Percentiles rank a stretch among this genome's conserved stretches.
phyloP scores from a whole-genome alignment of 352 stramenopile species.

The Elongisporangium anandrum region DNA sequence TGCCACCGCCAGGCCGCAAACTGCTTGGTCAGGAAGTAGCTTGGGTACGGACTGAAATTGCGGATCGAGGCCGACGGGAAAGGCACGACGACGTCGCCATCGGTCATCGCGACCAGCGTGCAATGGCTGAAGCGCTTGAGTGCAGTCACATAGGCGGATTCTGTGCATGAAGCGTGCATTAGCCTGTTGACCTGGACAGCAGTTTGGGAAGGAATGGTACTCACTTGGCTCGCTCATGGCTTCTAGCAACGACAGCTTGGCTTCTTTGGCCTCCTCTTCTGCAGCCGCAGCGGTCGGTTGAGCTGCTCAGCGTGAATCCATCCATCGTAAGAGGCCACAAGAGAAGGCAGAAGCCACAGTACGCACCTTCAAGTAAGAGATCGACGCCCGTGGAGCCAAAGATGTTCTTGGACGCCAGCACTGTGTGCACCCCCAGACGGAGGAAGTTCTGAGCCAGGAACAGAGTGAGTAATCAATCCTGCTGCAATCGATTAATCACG shows the following conservation, averaged over 20 bases:
- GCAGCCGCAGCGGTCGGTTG: slow-evolving; percentile 5
- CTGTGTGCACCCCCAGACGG: slow-evolving; percentile 64
- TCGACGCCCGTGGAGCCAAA: slow-evolving; percentile 77
- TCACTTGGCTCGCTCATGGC: slow-evolving; percentile 53
- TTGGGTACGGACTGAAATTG: slow-evolving; percentile 65
- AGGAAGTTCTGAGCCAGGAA: slow-evolving; percentile 48
- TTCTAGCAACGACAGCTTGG: slow-evolving; percentile 38
- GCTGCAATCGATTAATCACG: too few species aligned
- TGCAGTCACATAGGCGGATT: slow-evolving; percentile 47
- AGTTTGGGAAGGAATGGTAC: too few species aligned
- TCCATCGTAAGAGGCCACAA: slow-evolving; percentile 2
- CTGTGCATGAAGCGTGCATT: slow-evolving; percentile 9
- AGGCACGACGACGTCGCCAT: slow-evolving; percentile 71
- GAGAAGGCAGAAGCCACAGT: too few species aligned
- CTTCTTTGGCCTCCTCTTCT: slow-evolving; percentile 9
- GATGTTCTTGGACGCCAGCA: slow-evolving; percentile 52
- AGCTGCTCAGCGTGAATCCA: neutral
- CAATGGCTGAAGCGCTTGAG: slow-evolving; percentile 51
- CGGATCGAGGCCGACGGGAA: slow-evolving; percentile 70
- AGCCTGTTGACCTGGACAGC: too few species aligned
- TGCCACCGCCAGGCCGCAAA: slow-evolving; percentile 69
- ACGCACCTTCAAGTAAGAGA: slow-evolving; percentile 50
- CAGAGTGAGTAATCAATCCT: slow-evolving; percentile 1
- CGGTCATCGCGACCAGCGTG: slow-evolving; percentile 71
- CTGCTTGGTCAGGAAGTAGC: slow-evolving; percentile 40